Evolutionary conservation across 2,329 filamentous ascomycete genomes (phyloP).

Genomic region (Diplodia corticola): DNA sequence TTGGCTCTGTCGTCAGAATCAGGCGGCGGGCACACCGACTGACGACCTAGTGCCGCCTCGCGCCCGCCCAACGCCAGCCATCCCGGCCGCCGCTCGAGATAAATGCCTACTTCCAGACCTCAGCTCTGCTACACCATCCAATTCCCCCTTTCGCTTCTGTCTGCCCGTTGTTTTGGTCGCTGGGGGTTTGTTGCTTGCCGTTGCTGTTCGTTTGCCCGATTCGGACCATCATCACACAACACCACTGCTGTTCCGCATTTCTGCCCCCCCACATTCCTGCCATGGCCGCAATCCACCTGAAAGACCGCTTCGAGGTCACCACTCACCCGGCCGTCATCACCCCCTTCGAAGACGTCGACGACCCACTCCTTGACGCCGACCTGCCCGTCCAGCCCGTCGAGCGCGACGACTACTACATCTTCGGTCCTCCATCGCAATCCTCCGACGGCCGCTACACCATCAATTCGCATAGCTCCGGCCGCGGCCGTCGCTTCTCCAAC

Average conservation of each 20-base stretch:
- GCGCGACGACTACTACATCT: conserved; percentile 27
- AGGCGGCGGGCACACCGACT: neutral
- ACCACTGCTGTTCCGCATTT: neutral
- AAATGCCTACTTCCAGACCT: neutral
- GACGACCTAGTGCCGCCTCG: neutral
- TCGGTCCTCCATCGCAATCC: conserved; percentile 2
- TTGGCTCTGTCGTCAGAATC: neutral
- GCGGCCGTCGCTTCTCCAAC: neutral
- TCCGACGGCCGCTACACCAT: neutral
- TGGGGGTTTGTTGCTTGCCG: neutral
- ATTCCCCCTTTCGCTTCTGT: neutral
- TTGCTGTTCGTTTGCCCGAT: conserved; percentile 6
- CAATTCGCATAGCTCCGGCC: neutral
- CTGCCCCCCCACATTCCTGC: neutral
- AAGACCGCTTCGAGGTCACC: neutral
- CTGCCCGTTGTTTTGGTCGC: neutral
- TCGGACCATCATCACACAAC: neutral
- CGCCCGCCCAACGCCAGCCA: conserved; percentile 3
- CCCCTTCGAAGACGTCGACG: conserved; percentile 30
- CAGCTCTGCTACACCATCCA: neutral
- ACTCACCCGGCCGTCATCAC: neutral
- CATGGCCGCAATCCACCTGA: neutral
- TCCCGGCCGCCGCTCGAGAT: neutral
- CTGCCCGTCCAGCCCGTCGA: conserved; percentile 37
- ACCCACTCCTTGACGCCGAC: conserved; percentile 34